These are phyloP conservation scores for Lactarius sp. DNA, from an alignment of 768 basidiomycete species.

Conservation along the genomic window DNA sequence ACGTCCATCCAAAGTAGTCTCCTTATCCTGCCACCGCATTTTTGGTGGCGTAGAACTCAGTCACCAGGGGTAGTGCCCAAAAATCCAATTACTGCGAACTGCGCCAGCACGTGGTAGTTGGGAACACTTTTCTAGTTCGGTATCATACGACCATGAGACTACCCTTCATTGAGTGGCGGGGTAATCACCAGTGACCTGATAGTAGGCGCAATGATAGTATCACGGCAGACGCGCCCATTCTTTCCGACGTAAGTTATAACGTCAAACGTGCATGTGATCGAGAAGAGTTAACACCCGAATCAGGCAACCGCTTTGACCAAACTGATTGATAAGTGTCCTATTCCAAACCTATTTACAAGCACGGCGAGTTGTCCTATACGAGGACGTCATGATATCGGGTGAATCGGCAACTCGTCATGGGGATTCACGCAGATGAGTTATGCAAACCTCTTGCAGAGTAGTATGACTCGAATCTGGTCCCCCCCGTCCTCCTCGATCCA, in stretches of 20 bases:
- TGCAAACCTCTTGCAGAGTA: not conserved
- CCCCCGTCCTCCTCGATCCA: not conserved
- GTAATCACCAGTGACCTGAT: not conserved
- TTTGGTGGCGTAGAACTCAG: not conserved
- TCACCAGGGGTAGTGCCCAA: not conserved
- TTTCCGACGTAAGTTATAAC: not conserved
- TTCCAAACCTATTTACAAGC: not conserved
- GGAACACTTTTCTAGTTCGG: not conserved
- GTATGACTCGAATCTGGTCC: not conserved
- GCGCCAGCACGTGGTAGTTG: not conserved
- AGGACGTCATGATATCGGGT: not conserved
- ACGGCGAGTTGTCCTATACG: not conserved
- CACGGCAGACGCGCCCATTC: not conserved
- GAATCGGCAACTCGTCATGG: not conserved
- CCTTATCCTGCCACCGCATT: not conserved
- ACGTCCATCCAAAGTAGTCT: not conserved
- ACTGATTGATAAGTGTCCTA: not conserved
- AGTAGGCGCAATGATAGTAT: not conserved
- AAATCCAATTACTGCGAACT: not conserved
- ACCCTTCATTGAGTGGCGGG: not conserved
- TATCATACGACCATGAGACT: not conserved
- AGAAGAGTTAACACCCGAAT: not conserved
- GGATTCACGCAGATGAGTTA: not conserved
- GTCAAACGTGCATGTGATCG: not conserved
- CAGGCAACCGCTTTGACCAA: not conserved